Evolutionary conservation across 2,329 filamentous ascomycete species (phyloP).

Genomic region (Neonectria sp.): DNA sequence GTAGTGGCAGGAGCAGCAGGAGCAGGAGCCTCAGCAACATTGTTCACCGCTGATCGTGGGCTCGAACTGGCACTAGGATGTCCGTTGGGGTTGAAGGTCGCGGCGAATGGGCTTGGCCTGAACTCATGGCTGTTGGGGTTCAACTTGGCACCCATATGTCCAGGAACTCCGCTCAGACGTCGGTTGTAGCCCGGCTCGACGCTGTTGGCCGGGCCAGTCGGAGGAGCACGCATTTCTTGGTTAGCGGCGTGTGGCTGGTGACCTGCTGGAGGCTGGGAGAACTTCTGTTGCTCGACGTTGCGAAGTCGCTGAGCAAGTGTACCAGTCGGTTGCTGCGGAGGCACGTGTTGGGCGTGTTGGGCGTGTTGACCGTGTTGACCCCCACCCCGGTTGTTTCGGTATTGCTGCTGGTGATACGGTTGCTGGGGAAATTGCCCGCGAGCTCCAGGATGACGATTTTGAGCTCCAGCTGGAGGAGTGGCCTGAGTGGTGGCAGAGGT

Average conservation of each 20-base stretch:
- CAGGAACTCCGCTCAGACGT: conserved; percentile 66
- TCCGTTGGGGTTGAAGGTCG: conserved; percentile 82
- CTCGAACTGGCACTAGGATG: conserved; percentile 79
- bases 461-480: conserved; percentile 44
- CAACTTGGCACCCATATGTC: conserved; percentile 69
- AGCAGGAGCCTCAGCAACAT: conserved; percentile 56
- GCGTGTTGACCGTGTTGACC: conserved; percentile 50
- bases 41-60: conserved; percentile 74
- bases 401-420: conserved; percentile 62
- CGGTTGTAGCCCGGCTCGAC: conserved; percentile 68
- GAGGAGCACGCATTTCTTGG: conserved; percentile 79
- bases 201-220: conserved; percentile 78
- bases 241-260: conserved; percentile 66
- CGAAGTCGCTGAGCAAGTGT: conserved; percentile 66
- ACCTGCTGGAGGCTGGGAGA: conserved; percentile 58
- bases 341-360: conserved; percentile 58
- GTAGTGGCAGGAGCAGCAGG: conserved; percentile 46
- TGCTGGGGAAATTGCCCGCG: conserved; percentile 66
- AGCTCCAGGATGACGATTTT: conserved; percentile 62
- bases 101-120: conserved; percentile 85
- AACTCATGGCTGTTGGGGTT: conserved; percentile 84
- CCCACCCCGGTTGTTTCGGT: conserved; percentile 63
- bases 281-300: conserved; percentile 67
- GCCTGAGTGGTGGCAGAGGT: conserved; percentile 53
- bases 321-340: conserved; percentile 59